Base-by-base conservation (phyloP, 768 basidiomycete genomes). In the Naganishia antarctica region DNA sequence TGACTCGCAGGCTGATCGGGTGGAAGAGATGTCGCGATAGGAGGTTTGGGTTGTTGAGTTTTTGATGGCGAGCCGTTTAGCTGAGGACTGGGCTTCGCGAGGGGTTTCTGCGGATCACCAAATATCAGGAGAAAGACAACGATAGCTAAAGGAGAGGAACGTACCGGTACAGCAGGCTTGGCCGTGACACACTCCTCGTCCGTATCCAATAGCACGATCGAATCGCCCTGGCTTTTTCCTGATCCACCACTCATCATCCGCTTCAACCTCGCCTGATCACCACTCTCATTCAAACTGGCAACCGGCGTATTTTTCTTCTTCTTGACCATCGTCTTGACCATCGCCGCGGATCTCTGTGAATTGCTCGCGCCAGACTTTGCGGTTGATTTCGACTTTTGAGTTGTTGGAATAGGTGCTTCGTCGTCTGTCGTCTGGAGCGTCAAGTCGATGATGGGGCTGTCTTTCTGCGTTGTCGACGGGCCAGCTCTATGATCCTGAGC, bases 211-310 rank as follows among this genome's bases (percentile, higher is more conserved):
- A 57, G 23, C 53, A 57, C 53, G 26, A 57, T 57, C 6, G 53
- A 57, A 26, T 57, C 53, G 12, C 37, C 23, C 34, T 41, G 21
- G 26, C 53, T 40, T 18, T 25, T 57, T 8, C 53, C 53, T 15
- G 53, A 57, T 23, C 53, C 53, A 5, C 53, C 53, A 25, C 53
- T 57, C 13, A 57, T 57, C 53, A 57, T 57, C 13, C 34, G 8
- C 53, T 57, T 18, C 13, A 57, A 7, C 32, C 21, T 40, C 18
- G 32, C 53, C 37, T 41, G 37, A 9, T 41, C 53, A 0, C n/a
- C 23, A 4, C 18, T 21, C 53, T 26, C 31, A 23, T 15, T 37
- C 53, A n/a, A n/a, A n/a, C n/a, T n/a, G n/a, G n/a, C n/a, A n/a
- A n/a, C n/a, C n/a, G 8, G 43, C 43, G 43, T 9, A 6, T 18